phyloP scores from a whole-genome alignment of 345 rosid genomes.

The Diplotaxis tenuifolia region DNA sequence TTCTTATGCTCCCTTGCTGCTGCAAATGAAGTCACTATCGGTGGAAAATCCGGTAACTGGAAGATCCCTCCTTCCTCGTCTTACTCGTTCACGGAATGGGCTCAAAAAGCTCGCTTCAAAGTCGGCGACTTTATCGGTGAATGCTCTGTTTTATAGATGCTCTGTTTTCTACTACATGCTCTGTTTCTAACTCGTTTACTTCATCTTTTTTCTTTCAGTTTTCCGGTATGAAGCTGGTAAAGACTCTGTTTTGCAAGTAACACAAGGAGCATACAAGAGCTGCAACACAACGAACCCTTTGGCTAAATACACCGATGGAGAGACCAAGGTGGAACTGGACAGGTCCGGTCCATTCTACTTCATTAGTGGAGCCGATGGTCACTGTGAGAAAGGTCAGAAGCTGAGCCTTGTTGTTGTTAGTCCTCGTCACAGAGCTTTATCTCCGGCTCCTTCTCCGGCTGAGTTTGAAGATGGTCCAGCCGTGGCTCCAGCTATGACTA shows the following conservation, averaged over 20 bases:
- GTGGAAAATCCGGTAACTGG: slow-evolving; percentile 51
- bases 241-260: slow-evolving; percentile 69
- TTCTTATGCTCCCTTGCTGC: slow-evolving; percentile 34
- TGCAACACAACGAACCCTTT: slow-evolving; percentile 63
- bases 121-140: slow-evolving; percentile 69
- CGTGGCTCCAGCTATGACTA: slow-evolving; percentile 43
- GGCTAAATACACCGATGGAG: slow-evolving; percentile 60
- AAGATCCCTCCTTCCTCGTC: slow-evolving; percentile 53
- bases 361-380: slow-evolving; percentile 72
- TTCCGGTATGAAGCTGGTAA: slow-evolving; percentile 27
- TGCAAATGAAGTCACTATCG: slow-evolving; percentile 52
- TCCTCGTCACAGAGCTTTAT: slow-evolving; percentile 33
- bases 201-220: slow-evolving; percentile 10
- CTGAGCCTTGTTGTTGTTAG: slow-evolving; percentile 58
- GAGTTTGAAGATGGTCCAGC: slow-evolving; percentile 56
- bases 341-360: slow-evolving; percentile 67
- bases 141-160: neutral
- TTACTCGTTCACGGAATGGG: slow-evolving; percentile 61
- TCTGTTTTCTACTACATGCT: neutral
- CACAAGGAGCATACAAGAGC: slow-evolving; percentile 49
- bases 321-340: slow-evolving; percentile 60
- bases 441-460: slow-evolving; percentile 80
- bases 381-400: slow-evolving; percentile 81
- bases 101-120: slow-evolving; percentile 55
- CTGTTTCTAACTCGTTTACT: slow-evolving; percentile 13